These are phyloP conservation scores for Leptodontidium sp. DNA, from an alignment of 2,329 filamentous ascomycete genomes.

Conservation along the genomic window DNA sequence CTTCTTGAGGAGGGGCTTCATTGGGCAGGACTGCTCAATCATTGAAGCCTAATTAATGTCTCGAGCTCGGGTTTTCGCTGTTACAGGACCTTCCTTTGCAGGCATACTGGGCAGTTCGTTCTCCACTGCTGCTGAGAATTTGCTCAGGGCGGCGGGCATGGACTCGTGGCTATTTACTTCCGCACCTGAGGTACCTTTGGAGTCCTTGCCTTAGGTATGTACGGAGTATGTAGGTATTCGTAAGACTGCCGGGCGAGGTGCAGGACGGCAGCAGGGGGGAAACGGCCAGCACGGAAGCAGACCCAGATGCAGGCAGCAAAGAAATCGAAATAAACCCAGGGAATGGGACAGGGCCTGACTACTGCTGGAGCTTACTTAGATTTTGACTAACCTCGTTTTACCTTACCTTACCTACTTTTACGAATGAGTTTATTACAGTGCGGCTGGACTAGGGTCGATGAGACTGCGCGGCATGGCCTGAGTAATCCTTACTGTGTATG, in stretches of 20 bases:
- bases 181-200: too few species aligned
- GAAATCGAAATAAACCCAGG: not conserved
- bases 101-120: not conserved
- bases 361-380: too few species aligned
- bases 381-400: too few species aligned
- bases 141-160: conserved; percentile 2
- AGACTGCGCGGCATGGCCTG: conserved; percentile 12
- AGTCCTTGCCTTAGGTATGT: too few species aligned
- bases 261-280: not conserved
- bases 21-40: conserved; percentile 17
- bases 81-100: too few species aligned
- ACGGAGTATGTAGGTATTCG: not conserved
- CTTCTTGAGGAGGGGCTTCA: not conserved
- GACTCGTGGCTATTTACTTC: not conserved
- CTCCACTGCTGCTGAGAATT: conserved; percentile 6
- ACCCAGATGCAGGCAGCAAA: not conserved
- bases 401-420: too few species aligned
- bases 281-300: conserved; percentile 5
- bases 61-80: not conserved
- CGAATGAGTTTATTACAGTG: not conserved
- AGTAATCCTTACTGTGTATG: conserved; percentile 20
- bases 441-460: conserved; percentile 10
- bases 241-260: conserved; percentile 15
- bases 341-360: not conserved
- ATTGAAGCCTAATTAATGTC: conserved; percentile 15